Evolutionary conservation across 140 eudicot species (phyloP), one percentile per base, ranked within the genome.

Genomic region (Oenanthe javanica): DNA sequence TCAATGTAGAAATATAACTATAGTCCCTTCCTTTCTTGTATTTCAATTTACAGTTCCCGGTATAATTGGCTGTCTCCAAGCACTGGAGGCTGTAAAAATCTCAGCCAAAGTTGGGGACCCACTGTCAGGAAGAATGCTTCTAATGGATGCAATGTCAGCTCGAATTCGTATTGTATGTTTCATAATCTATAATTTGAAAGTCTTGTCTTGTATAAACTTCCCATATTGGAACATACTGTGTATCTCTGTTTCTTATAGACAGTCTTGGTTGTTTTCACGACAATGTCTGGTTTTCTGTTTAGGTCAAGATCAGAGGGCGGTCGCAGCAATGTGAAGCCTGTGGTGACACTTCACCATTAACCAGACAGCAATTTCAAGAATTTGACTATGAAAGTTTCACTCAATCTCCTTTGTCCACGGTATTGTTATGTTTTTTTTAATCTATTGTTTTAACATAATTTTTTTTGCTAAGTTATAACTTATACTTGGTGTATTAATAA

Each of bases 11-110:
- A 52, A 31, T 31, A 31, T 31, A 51, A 25, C 12, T 31, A 36
- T 36, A 3, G 16, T 49, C 14, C 63, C 18, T 42, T 42, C 9
- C 57, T 43, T 46, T 43, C 40, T 74, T 74, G 27, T 23, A 1
- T 18, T 16, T 64, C 40, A 13, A 66, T 27, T 78, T 71, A 14
- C 92, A 95, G 99, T 95, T 87, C 99, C 99, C 16, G 97, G 97
- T 54, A 86, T 95, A 77, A 95, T 95, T 86, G 99, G 99, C 61
- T 92, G 97, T 87, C 94, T 92, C 75, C 99, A 95, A 87, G 99
- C 99, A 38, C 81, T 95, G 40, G 97, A 92, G 86, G 99, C 97
- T 54, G 91, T 92, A 52, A 92, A 95, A 85, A 80, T 95, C 73
- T 97, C 97, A 40, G 89, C 95, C 78, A 85, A 67, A 70, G 86